Conservation (phyloP, 306 rosid species). For the Mimosa pudica region DNA sequence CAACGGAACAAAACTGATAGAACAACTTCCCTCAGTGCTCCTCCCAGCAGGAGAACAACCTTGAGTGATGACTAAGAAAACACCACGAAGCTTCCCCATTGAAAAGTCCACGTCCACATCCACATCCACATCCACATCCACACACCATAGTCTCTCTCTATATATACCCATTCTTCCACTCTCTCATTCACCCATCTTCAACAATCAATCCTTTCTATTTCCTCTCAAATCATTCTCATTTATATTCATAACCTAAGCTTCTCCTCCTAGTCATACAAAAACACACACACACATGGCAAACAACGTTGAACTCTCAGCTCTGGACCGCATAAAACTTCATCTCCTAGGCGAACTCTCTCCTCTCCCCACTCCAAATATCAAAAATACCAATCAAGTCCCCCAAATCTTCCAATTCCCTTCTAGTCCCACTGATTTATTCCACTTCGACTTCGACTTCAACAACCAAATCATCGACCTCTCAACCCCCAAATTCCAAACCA, state of each 20-base stretch:
- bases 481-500: slow-evolving; percentile 31
- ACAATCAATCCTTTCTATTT: slow-evolving; percentile 2
- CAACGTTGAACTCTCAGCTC: slow-evolving; percentile 47
- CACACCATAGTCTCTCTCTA: not conserved
- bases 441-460: slow-evolving; percentile 51
- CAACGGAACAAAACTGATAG: not conserved
- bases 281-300: slow-evolving; percentile 43
- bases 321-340: slow-evolving; percentile 58
- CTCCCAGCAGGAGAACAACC: not conserved
- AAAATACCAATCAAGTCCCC: not conserved
- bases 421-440: slow-evolving; percentile 24
- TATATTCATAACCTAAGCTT: not conserved
- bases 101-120: not conserved
- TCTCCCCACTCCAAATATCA: not conserved
- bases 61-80: slow-evolving; percentile 2
- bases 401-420: slow-evolving; percentile 37
- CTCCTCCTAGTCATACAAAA: not conserved
- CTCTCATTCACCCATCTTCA: slow-evolving; percentile 25
- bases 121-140: not conserved
- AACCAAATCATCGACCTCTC: slow-evolving; percentile 48
- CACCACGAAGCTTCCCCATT: slow-evolving; percentile 50
- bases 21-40: slow-evolving; percentile 7
- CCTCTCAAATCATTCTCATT: not conserved
- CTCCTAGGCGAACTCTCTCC: slow-evolving; percentile 79
- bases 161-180: slow-evolving; percentile 41